Percentiles rank a stretch among this genome's conserved stretches.
These are phyloP conservation scores for Beauveria caledonica DNA, from an alignment of 2,329 filamentous ascomycete species.

Conservation along the genomic window DNA sequence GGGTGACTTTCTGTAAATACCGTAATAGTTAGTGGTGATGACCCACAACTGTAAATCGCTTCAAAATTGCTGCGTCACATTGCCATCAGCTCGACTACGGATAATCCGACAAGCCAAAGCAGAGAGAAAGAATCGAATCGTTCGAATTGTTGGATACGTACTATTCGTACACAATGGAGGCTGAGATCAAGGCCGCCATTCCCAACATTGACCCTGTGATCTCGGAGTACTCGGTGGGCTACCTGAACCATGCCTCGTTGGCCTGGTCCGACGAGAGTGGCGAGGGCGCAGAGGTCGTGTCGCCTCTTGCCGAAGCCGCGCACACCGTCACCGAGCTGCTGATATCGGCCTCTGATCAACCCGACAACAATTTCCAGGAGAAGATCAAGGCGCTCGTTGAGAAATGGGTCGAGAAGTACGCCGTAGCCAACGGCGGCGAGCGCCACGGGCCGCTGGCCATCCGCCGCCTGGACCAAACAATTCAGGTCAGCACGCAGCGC, in stretches of 20 bases:
- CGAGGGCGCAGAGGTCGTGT: conserved; percentile 50
- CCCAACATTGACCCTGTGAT: conserved; percentile 83
- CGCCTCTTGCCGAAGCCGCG: conserved; percentile 78
- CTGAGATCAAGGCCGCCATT: conserved; percentile 75
- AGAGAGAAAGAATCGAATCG: neutral
- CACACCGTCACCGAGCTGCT: conserved; percentile 79
- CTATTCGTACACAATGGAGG: conserved; percentile 56
- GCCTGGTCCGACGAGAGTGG: conserved; percentile 63
- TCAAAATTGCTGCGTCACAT: conserved; percentile 6
- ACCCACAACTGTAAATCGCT: conserved; percentile 8
- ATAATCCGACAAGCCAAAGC: neutral
- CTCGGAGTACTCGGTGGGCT: conserved; percentile 89
- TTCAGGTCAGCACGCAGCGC: conserved; percentile 86
- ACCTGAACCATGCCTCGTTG: conserved; percentile 86
- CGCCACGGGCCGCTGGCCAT: conserved; percentile 67
- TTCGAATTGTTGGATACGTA: neutral
- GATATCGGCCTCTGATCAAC: conserved; percentile 80
- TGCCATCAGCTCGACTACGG: neutral
- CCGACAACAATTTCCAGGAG: conserved; percentile 61
- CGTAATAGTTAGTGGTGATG: neutral
- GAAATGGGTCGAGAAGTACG: conserved; percentile 81
- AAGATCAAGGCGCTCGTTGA: conserved; percentile 77
- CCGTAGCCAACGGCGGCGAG: conserved; percentile 63
- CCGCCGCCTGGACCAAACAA: conserved; percentile 82
- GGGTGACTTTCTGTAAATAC: conserved; percentile 1